These are phyloP conservation scores for Trichodelitschia bisporula DNA, from an alignment of 495 filamentous ascomycete genomes.

Conservation along the genomic window DNA sequence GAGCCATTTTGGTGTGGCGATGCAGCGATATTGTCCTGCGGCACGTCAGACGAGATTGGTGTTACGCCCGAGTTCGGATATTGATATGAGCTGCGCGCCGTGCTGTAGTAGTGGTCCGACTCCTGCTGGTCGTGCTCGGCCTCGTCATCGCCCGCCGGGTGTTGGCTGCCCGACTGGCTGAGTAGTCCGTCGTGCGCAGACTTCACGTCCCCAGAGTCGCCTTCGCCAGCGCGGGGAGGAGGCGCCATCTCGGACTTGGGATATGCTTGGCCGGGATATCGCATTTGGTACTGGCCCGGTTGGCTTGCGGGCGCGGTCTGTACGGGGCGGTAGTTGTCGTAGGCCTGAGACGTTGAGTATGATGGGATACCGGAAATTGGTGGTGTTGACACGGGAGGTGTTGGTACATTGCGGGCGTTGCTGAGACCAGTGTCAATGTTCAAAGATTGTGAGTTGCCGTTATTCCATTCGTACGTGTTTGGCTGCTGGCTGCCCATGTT, in stretches of 20 bases:
- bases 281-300: constrained; percentile 51
- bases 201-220: constrained; percentile 33
- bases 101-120: no score
- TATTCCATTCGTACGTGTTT: constrained; percentile 51
- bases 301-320: constrained; percentile 52
- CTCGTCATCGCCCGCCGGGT: constrained; percentile 32
- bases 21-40: constrained; percentile 60
- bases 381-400: constrained; percentile 82
- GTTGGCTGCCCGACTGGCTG: constrained; percentile 27
- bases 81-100: no score
- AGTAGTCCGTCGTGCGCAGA: constrained; percentile 41
- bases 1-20: constrained; percentile 67
- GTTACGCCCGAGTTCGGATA: constrained; percentile 38
- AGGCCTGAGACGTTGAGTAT: constrained; percentile 45
- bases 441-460: constrained; percentile 44
- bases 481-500: constrained; percentile 49
- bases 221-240: constrained; percentile 34
- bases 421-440: constrained; percentile 67
- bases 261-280: constrained; percentile 37
- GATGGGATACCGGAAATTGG: constrained; percentile 57
- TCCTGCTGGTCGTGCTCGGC: constrained; percentile 57
- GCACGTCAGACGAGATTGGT: constrained; percentile 40
- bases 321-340: constrained; percentile 55
- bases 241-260: constrained; percentile 85
- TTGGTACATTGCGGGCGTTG: constrained; percentile 72